Conservation (phyloP, 2,329 filamentous ascomycete species). For the Plenodomus biglobosus region DNA sequence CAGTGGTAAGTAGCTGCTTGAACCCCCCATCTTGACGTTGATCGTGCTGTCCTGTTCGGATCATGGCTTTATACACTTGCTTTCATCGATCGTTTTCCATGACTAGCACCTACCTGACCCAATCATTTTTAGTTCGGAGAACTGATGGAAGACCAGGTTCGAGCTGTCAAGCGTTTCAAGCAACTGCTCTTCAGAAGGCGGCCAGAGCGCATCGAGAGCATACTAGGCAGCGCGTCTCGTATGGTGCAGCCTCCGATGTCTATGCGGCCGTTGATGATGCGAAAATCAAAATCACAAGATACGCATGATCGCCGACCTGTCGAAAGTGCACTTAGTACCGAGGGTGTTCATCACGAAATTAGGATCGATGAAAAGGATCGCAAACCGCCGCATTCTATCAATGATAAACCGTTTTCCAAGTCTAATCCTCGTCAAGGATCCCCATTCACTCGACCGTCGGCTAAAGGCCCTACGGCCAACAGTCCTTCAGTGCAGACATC, state of each 20-base stretch:
- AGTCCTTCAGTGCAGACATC: constrained; percentile 24
- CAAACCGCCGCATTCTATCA: constrained; percentile 19
- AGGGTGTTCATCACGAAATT: constrained; percentile 56
- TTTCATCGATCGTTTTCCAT: not conserved
- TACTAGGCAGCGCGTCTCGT: constrained; percentile 60
- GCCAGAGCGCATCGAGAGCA: constrained; percentile 58
- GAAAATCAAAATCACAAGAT: constrained; percentile 54
- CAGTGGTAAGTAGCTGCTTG: constrained; percentile 73
- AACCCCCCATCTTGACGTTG: too few relatives aligned
- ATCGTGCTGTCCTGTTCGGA: too few relatives aligned
- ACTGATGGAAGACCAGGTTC: constrained; percentile 60
- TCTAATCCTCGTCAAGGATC: constrained; percentile 12
- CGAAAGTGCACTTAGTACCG: constrained; percentile 54
- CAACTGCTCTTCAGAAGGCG: constrained; percentile 63
- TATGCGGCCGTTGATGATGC: constrained; percentile 49
- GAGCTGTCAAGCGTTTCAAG: constrained; percentile 89
- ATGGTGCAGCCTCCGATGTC: constrained; percentile 60
- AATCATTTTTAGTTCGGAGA: not conserved
- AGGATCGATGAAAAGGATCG: constrained; percentile 37
- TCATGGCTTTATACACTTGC: too few relatives aligned
- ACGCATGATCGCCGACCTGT: constrained; percentile 53
- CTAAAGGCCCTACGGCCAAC: constrained; percentile 13
- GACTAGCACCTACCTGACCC: constrained; percentile 4
- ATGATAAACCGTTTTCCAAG: constrained; percentile 25
- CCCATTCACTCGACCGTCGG: constrained; percentile 6